Evolutionary conservation across 352 stramenopile species (phyloP).

Genomic region (Globisporangium radiosum): DNA sequence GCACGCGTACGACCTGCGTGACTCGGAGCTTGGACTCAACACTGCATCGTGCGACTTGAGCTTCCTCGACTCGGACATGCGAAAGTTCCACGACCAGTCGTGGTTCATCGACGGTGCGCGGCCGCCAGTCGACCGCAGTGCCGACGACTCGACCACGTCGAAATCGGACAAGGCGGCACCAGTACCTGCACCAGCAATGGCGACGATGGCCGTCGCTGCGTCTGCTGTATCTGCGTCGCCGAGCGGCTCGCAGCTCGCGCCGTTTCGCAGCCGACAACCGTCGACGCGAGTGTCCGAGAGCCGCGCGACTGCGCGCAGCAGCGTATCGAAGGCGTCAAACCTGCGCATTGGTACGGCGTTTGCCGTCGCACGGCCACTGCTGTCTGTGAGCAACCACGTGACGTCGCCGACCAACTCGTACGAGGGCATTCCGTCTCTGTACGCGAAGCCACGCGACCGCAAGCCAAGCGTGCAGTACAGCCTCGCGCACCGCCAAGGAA

Average conservation of each 20-base stretch:
- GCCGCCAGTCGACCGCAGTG: background rate
- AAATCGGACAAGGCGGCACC: background rate
- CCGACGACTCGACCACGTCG: background rate
- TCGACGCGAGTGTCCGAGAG: background rate
- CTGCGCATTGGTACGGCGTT: background rate
- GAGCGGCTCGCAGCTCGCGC: background rate
- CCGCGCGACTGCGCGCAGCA: background rate
- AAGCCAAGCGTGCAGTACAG: background rate
- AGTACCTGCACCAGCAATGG: background rate
- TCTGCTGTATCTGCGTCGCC: background rate
- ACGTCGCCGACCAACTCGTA: constrained; percentile 15
- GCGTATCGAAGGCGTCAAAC: background rate
- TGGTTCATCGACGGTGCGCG: constrained; percentile 24
- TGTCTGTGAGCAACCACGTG: constrained; percentile 6
- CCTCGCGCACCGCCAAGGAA: constrained; percentile 4
- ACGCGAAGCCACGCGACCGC: constrained; percentile 8
- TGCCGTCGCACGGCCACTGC: background rate
- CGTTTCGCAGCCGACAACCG: background rate
- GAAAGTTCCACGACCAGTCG: constrained; percentile 61
- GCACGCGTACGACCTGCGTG: constrained; percentile 24
- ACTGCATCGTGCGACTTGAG: constrained; percentile 50
- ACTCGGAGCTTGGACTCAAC: constrained; percentile 40
- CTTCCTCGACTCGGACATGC: constrained; percentile 64
- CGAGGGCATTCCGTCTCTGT: constrained; percentile 14
- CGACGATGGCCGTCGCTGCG: background rate